Evolutionary conservation across 257 asterid genomes (phyloP).

Genomic region (Lavandula angustifolia): DNA sequence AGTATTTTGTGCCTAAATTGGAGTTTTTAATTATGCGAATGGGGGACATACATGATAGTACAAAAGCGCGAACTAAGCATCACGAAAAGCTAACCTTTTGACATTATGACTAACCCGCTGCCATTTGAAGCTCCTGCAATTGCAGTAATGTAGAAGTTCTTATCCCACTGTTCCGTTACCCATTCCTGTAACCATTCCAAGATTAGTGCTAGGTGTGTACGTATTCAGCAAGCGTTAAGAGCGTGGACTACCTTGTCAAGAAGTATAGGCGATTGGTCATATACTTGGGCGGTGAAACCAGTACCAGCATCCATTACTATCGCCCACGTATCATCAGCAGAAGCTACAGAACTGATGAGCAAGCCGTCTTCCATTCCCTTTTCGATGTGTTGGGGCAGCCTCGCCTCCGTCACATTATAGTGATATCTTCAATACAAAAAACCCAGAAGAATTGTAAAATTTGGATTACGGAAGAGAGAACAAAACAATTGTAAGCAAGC

Average conservation of each 20-base stretch:
- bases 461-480: conserved; percentile 5
- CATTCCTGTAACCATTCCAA: conserved; percentile 61
- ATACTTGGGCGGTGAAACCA: conserved; percentile 64
- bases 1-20: no score
- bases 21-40: no score
- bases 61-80: background rate
- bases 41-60: background rate
- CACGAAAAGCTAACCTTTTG: conserved; percentile 54
- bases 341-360: conserved; percentile 64
- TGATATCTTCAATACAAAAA: conserved; percentile 50
- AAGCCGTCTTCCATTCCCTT: conserved; percentile 81
- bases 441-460: conserved; percentile 22
- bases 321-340: conserved; percentile 73
- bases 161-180: conserved; percentile 91
- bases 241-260: conserved; percentile 88
- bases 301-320: conserved; percentile 91
- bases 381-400: conserved; percentile 73
- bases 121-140: conserved; percentile 81
- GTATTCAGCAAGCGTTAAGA: no score
- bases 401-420: conserved; percentile 68
- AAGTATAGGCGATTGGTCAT: conserved; percentile 60
- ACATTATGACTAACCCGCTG: conserved; percentile 80
- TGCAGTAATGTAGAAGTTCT: conserved; percentile 73
- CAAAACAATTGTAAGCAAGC: no score
- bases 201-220: background rate